These are phyloP conservation scores for Trichaptum fuscoviolaceum DNA, from an alignment of 768 basidiomycete genomes.

Conservation along the genomic window DNA sequence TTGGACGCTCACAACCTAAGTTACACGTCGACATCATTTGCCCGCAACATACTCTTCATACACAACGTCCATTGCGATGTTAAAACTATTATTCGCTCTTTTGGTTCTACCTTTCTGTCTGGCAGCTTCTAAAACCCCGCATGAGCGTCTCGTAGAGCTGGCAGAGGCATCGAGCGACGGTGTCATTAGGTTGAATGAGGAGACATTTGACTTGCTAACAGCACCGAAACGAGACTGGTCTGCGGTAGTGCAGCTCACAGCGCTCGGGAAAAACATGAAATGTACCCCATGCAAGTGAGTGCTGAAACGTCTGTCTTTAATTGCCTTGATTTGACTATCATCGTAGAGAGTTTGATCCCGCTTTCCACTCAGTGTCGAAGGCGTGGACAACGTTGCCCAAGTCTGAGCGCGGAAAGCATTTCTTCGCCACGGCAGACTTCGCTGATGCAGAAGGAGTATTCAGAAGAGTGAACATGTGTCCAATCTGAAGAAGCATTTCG, in stretches of 20 bases:
- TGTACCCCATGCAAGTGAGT: conserved; percentile 92
- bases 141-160: conserved; percentile 61
- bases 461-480: conserved; percentile 52
- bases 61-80: conserved; percentile 11
- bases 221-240: conserved; percentile 79
- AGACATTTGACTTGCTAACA: conserved; percentile 73
- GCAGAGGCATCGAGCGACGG: conserved; percentile 65
- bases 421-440: conserved; percentile 92
- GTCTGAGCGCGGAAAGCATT: conserved; percentile 70
- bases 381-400: conserved; percentile 68
- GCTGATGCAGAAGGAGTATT: conserved; percentile 71
- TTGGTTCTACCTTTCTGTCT: conserved; percentile 26
- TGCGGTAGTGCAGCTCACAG: conserved; percentile 84
- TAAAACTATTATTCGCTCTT: conserved; percentile 26
- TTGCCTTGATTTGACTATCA: not conserved
- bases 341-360: conserved; percentile 72
- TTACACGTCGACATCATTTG: conserved; percentile 25
- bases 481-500: not conserved
- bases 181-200: conserved; percentile 73
- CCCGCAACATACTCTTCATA: conserved; percentile 7
- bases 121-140: conserved; percentile 26
- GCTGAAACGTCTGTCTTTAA: not conserved
- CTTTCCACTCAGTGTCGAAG: conserved; percentile 74
- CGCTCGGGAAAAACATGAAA: conserved; percentile 71
- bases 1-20: not conserved